Base-by-base conservation (phyloP, 202 grass and related monocot species). In the Zizania palustris region DNA sequence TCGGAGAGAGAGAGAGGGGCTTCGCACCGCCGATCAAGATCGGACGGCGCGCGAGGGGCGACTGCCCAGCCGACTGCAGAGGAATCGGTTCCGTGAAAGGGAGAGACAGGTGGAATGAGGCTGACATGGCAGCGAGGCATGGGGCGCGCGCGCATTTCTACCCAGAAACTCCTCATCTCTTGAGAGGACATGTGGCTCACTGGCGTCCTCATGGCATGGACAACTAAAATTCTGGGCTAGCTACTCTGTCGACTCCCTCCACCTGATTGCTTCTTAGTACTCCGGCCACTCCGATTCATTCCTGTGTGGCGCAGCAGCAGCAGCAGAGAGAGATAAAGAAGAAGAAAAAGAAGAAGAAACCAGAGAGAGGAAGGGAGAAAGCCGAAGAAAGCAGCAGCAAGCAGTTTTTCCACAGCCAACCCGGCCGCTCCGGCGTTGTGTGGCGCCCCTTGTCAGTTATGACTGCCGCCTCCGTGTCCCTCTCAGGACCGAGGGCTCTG, bases 111-210 rank as follows among this genome's bases (percentile, higher is more conserved):
- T 22, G 42, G 55, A 49, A 9, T 12, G 11, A 64, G 5, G 74
- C 4, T 12, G 74, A 83, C 45, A 69, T 83, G 85, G 63, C 38
- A 28, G 43, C 36, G 33, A 0, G 22, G 73, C 50, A 67, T 73
- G 34, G 74, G 80, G 55, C 45, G 11, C 74, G 55, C 45, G 11
- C 74, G 18, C 4, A 63, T 69, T 83, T 11, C 67, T 83, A 80
- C 68, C 85, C 85, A 83, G 54, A 45, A 55, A 56, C 80, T 69
- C 74, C 74, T 87, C 80, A 87, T 87, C 85, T 53, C 46, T 55
- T 55, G 51, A 19, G 5, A 20, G 51, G 51, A 55, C 51, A 55
- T 55, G 51, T 55, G 51, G 51, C 51, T 55, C 2, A n/a, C 50
- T 54, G 49, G 13, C 15, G 0, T 7, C 50, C 50, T 18, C 51